Evolutionary conservation across 2,329 filamentous ascomycete species (phyloP).

Genomic region (Beauveria rudraprayagi): DNA sequence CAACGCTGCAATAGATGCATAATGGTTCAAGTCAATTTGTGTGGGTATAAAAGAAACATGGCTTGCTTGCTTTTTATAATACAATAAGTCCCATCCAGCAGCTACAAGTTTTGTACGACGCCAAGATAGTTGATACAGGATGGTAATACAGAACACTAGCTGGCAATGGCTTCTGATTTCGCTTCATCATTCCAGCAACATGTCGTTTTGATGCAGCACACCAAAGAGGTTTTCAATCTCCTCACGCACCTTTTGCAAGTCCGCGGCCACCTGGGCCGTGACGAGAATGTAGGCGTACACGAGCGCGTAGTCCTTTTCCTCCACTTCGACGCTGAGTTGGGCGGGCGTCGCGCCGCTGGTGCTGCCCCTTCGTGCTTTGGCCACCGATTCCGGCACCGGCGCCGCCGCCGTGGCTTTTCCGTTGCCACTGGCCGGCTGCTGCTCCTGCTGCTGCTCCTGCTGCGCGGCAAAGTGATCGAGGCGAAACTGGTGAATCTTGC

Average conservation of each 20-base stretch:
- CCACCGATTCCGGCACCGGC: conserved; percentile 11
- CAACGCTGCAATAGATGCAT: neutral
- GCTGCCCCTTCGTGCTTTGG: neutral
- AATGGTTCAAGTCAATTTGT: neutral
- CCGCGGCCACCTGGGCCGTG: conserved; percentile 57
- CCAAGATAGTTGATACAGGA: neutral
- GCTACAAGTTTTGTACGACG: neutral
- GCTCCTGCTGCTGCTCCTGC: conserved; percentile 15
- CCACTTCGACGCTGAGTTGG: conserved; percentile 14
- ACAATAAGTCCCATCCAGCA: neutral
- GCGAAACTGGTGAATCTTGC: conserved; percentile 81
- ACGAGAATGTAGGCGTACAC: conserved; percentile 82
- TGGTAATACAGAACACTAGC: neutral
- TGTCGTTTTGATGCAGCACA: conserved; percentile 50
- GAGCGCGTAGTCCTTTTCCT: conserved; percentile 79
- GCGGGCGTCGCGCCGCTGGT: conserved; percentile 9
- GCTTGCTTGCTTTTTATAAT: neutral
- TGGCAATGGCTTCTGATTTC: neutral
- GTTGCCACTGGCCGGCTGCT: neutral
- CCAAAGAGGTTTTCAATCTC: conserved; percentile 59
- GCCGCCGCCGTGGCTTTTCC: conserved; percentile 16
- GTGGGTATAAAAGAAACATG: neutral
- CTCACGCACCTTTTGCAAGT: conserved; percentile 50
- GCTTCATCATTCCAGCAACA: conserved; percentile 43
- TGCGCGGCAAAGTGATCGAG: conserved; percentile 50